Percentiles rank a stretch among this genome's conserved stretches.
Conservation (phyloP, 352 stramenopile genomes). For the Blastocystis sp. region DNA sequence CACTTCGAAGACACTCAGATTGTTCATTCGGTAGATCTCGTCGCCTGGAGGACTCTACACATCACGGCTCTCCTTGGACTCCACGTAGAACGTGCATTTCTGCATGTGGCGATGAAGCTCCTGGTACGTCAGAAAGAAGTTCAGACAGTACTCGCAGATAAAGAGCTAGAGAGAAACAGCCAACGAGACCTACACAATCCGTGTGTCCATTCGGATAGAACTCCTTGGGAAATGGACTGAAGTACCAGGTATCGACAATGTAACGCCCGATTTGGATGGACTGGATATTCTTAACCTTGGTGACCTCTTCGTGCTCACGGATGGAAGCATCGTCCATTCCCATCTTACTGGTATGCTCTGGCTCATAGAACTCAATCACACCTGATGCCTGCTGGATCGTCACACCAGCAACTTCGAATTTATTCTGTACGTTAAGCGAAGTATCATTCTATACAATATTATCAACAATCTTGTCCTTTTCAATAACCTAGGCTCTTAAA, state of each 20-base stretch:
- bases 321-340: slow-evolving; percentile 91
- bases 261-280: slow-evolving; percentile 83
- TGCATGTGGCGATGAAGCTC: slow-evolving; percentile 59
- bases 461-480: slow-evolving; percentile 67
- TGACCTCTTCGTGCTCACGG: slow-evolving; percentile 93
- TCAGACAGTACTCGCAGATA: slow-evolving; percentile 65
- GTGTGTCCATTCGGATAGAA: slow-evolving; percentile 77
- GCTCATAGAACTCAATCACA: slow-evolving; percentile 68
- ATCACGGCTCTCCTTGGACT: slow-evolving; percentile 65
- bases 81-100: slow-evolving; percentile 60
- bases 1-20: slow-evolving; percentile 76
- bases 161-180: slow-evolving; percentile 62
- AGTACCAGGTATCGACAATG: slow-evolving; percentile 82
- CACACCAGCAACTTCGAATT: slow-evolving; percentile 57
- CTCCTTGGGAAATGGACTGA: slow-evolving; percentile 91
- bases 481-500: not conserved
- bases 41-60: slow-evolving; percentile 74
- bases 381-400: slow-evolving; percentile 46
- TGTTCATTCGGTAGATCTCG: slow-evolving; percentile 68
- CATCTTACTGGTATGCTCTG: slow-evolving; percentile 92
- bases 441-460: not conserved
- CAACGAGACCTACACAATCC: slow-evolving; percentile 69
- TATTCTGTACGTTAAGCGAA: not conserved
- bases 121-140: slow-evolving; percentile 45
- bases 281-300: slow-evolving; percentile 91